Percentiles rank a stretch among this genome's conserved stretches.
phyloP scores from a whole-genome alignment of 306 rosid species.

The Quercus mongolica region DNA sequence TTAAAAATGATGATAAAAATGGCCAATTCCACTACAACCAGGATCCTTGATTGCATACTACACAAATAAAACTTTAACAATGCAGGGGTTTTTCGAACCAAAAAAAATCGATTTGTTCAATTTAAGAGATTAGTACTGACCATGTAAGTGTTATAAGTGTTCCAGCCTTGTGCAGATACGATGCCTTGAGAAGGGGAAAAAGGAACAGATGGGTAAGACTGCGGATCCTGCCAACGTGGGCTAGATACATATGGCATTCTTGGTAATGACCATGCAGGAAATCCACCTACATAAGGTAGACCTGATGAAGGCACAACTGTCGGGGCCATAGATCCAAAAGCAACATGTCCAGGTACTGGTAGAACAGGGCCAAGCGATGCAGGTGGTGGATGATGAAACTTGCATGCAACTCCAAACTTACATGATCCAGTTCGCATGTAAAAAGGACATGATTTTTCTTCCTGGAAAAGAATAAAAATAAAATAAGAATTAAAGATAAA shows the following conservation, averaged over 20 bases:
- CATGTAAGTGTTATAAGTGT: slow-evolving; percentile 76
- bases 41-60: too few relatives aligned
- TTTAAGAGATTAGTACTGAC: slow-evolving; percentile 40
- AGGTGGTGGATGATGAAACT: slow-evolving; percentile 88
- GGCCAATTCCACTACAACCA: not conserved
- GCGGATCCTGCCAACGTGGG: slow-evolving; percentile 44
- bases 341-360: slow-evolving; percentile 46
- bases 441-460: slow-evolving; percentile 83
- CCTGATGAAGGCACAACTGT: slow-evolving; percentile 56
- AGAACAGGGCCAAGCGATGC: slow-evolving; percentile 43
- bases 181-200: slow-evolving; percentile 70
- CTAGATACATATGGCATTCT: slow-evolving; percentile 69
- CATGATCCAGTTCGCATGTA: slow-evolving; percentile 85
- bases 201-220: slow-evolving; percentile 64
- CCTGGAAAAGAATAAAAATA: slow-evolving; percentile 38
- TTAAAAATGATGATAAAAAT: not conserved
- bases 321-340: slow-evolving; percentile 45
- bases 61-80: not conserved
- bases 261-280: slow-evolving; percentile 66
- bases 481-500: not conserved
- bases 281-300: slow-evolving; percentile 59
- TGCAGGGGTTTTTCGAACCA: not conserved
- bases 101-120: not conserved
- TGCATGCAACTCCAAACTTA: slow-evolving; percentile 95
- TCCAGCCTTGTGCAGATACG: slow-evolving; percentile 71